Evolutionary conservation across 306 rosid genomes (phyloP), one percentile per base, ranked within the genome.

Genomic region (Mimosa pudica): DNA sequence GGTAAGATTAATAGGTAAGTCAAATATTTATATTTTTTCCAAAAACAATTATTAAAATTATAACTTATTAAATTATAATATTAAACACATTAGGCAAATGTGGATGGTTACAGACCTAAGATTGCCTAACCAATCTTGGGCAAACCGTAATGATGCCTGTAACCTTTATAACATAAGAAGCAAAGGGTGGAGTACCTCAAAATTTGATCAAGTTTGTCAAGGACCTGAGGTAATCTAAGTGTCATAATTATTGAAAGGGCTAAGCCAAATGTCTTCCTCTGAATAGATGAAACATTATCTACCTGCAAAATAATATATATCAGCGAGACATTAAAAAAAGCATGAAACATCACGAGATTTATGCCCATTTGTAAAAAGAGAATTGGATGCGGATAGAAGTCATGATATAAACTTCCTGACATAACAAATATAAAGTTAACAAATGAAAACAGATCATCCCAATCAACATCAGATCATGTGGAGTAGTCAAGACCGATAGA

Each of bases 241-340:
- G 97, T 92, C 84, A 95, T 84, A 85, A 89, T 85, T 79, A 90
- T 91, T 42, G 98, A 95, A 63, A 95, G 95, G 72, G 98, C 98
- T 63, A 91, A 82, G 81, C 97, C 98, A 85, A 88, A 89, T 45
- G 87, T 83, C 89, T 92, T 92, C 91, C 76, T 90, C 90, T 95
- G 98, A 83, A 87, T 75, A 49, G 94, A 92, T 82, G 97, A 87
- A 74, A 89, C 98, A 82, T 91, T 90, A 77, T 95, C 98, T 11
- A 88, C 97, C 98, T 95, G 91, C 58, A 75, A 81, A 81, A 80
- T 64, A 8, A 60, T 74, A 46, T 69, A 81, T 60, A 78, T 70
- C 84, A 38, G 57, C 32, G 47, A 42, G 9, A 76, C 49, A 42
- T 66, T 18, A 54, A 54, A 18, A n/a, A 57, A 18, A 57, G 63